Conservation (phyloP, 192 early-diverging fungal genomes). For the Coemansia sp. region DNA sequence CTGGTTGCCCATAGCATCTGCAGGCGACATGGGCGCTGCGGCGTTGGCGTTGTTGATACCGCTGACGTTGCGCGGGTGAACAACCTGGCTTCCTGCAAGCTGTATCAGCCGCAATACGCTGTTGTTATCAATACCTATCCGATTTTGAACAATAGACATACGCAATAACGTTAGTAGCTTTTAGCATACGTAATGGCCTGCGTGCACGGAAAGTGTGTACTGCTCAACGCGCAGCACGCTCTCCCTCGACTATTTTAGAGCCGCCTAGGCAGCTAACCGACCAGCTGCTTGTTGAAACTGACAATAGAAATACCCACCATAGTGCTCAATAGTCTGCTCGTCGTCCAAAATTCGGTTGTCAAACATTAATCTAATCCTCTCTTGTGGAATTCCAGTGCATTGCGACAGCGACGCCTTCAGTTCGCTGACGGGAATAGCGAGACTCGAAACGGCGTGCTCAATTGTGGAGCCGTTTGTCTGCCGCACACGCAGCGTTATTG, state of each 20-base stretch:
- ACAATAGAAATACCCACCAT: slow-evolving; percentile 25
- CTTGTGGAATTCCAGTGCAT: slow-evolving; percentile 28
- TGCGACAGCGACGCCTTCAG: slow-evolving; percentile 30
- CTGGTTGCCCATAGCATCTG: slow-evolving; percentile 11
- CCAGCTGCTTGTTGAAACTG: background rate
- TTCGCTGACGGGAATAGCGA: slow-evolving; percentile 12
- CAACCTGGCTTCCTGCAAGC: slow-evolving; percentile 21
- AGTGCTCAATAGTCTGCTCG: slow-evolving; percentile 31
- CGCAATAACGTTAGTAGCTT: background rate
- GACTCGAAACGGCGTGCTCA: slow-evolving; percentile 11
- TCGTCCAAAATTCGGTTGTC: slow-evolving; percentile 38
- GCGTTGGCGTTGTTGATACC: slow-evolving; percentile 22
- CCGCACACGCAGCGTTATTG: slow-evolving; percentile 21
- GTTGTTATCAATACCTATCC: slow-evolving; percentile 23
- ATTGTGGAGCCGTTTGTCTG: slow-evolving; percentile 34
- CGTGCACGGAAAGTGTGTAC: background rate
- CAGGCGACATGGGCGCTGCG: slow-evolving; percentile 4
- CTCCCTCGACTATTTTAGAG: too few relatives aligned
- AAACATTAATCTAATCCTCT: slow-evolving; percentile 36
- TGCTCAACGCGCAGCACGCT: background rate
- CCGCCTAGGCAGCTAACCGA: background rate
- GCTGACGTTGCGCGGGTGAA: slow-evolving; percentile 17
- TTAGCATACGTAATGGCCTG: background rate
- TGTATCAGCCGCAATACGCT: slow-evolving; percentile 24
- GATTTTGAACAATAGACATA: background rate